These are phyloP conservation scores for Asterella californica DNA, from an alignment of 225 moss, liverwort and hornwort species.

Conservation along the genomic window DNA sequence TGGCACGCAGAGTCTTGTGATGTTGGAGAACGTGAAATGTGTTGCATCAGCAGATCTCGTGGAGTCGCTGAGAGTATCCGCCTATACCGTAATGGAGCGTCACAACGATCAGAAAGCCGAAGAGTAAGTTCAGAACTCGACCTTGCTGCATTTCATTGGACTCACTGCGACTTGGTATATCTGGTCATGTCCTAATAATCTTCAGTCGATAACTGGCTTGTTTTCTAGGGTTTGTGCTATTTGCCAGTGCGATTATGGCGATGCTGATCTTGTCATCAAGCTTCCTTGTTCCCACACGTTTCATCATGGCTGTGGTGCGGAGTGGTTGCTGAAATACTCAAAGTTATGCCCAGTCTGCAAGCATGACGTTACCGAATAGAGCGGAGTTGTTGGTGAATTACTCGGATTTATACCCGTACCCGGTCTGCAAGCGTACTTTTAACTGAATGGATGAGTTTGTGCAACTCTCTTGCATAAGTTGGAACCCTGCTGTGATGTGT, in stretches of 20 bases:
- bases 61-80: slow-evolving; percentile 9
- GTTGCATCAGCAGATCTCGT: slow-evolving; percentile 25
- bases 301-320: slow-evolving; percentile 49
- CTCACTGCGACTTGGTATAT: background rate
- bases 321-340: slow-evolving; percentile 59
- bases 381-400: no score
- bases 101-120: background rate
- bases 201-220: no score
- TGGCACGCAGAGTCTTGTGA: slow-evolving; percentile 24
- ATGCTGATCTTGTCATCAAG: slow-evolving; percentile 40
- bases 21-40: slow-evolving; percentile 34
- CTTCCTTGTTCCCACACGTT: slow-evolving; percentile 51
- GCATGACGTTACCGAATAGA: slow-evolving; percentile 43
- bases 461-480: background rate
- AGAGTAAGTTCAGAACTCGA: slow-evolving; percentile 11
- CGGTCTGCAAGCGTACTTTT: no score
- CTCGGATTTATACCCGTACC: no score
- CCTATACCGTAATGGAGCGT: slow-evolving; percentile 8
- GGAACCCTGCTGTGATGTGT: background rate
- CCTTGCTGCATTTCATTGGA: background rate
- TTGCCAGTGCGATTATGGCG: slow-evolving; percentile 52
- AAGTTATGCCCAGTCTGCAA: slow-evolving; percentile 66
- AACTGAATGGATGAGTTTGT: no score
- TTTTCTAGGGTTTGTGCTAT: slow-evolving; percentile 49
- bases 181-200: background rate